Evolutionary conservation across 352 stramenopile genomes (phyloP), one percentile per base, ranked within the genome.

Genomic region (Aphanomyces stellatus): DNA sequence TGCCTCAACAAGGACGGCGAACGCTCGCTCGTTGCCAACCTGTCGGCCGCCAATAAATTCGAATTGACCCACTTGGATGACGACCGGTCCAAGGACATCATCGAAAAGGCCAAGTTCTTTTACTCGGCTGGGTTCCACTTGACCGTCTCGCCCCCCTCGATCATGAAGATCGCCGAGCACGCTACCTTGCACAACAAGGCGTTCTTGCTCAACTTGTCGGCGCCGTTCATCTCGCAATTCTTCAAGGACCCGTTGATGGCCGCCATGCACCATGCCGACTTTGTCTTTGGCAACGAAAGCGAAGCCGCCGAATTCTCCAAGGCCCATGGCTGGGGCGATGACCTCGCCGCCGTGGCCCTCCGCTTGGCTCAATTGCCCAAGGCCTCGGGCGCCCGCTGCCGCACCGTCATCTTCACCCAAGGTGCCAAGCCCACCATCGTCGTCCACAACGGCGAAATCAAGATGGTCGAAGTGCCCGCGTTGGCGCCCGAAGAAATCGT

Each of bases 71-170:
- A 96, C 71, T 68, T 95, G 61, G 84, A 88, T 51, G 78, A 85
- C 68, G 65, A 91, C 25, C 82, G 96, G 63, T 93, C 92, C 72
- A 95, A 82, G 84, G 87, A 93, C 53, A 96, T 99, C 74, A 92
- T 99, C 71, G 75, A 82, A 17, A 85, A 96, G 71, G 94, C 95
- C 62, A 91, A 96, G 70, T 87, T 98, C 72, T 98, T 96, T 76
- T 99, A 99, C 88, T 95, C 88, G 74, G 91, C 97, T 24, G 96
- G 96, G 22, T 99, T 99, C 79, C 98, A 99, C 81, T 81, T 99
- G 63, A 99, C 97, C 4, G 97, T 99, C 27, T 98, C 91, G 55
- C 92, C 97, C 3, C 79, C 96, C 24, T 78, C 90, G 49, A 82
- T 99, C 49, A 89, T 98, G 62, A 90, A 89, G 72, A 74, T 95